phyloP scores from a whole-genome alignment of 345 rosid species.

The Camelina sativa region DNA sequence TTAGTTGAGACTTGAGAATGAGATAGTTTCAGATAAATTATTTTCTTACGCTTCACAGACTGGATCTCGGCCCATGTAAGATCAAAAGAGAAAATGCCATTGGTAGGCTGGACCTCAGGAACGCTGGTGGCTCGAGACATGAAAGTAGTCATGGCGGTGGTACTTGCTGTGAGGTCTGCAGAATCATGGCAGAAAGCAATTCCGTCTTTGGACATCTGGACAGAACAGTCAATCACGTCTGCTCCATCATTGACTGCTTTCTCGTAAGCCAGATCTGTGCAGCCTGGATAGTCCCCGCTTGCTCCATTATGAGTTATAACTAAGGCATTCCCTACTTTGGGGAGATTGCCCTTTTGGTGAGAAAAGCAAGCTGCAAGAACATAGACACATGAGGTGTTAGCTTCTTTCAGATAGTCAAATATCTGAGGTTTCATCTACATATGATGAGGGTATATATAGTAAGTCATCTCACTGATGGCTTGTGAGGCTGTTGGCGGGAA shows the following conservation, averaged over 20 bases:
- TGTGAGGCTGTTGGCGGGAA: conserved; percentile 81
- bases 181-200: conserved; percentile 74
- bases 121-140: conserved; percentile 54
- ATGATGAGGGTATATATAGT: not conserved
- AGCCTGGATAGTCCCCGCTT: conserved; percentile 78
- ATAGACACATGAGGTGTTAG: conserved; percentile 12
- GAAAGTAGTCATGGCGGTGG: conserved; percentile 64
- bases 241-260: conserved; percentile 81
- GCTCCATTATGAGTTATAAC: conserved; percentile 87
- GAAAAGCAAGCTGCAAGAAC: conserved; percentile 69
- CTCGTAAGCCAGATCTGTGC: conserved; percentile 85
- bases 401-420: not conserved
- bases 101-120: conserved; percentile 67
- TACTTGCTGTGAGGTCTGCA: conserved; percentile 59
- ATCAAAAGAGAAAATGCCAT: conserved; percentile 86
- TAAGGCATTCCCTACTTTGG: conserved; percentile 48
- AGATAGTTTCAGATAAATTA: not conserved
- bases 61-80: conserved; percentile 88
- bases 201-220: conserved; percentile 89
- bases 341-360: conserved; percentile 39
- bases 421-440: too few relatives aligned
- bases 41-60: conserved; percentile 65
- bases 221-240: conserved; percentile 76
- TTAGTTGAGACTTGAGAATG: not conserved
- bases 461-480: conserved; percentile 61